Evolutionary conservation across 2,329 filamentous ascomycete species (phyloP).

Genomic region (Teratosphaeria gauchensis): DNA sequence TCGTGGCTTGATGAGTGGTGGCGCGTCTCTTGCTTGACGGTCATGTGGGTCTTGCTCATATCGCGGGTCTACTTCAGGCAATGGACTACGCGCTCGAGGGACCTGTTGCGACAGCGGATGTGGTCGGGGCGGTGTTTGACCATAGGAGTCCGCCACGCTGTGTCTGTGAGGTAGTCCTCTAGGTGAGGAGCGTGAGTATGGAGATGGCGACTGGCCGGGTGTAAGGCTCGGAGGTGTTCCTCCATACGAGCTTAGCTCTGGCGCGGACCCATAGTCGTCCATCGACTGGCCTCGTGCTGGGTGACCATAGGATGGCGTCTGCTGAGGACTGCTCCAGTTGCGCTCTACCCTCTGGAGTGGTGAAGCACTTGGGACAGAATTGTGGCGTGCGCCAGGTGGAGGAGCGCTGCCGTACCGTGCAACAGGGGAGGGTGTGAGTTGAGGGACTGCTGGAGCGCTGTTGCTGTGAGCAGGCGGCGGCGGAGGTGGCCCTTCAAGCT

Average conservation of each 20-base stretch:
- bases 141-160: constrained; percentile 24
- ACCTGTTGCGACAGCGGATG: constrained; percentile 29
- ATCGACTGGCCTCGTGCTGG: constrained; percentile 19
- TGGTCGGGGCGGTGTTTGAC: constrained; percentile 21
- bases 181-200: constrained; percentile 12
- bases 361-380: constrained; percentile 19
- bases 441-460: constrained; percentile 24
- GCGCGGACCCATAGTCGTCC: constrained; percentile 21
- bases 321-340: constrained; percentile 15
- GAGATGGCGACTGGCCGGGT: constrained; percentile 17
- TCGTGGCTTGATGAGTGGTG: constrained; percentile 22
- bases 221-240: constrained; percentile 15
- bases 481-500: constrained; percentile 22
- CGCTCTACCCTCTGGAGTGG: constrained; percentile 23
- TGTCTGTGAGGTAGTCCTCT: constrained; percentile 19
- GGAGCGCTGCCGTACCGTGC: constrained; percentile 14
- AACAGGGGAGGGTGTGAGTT: constrained; percentile 12
- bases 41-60: constrained; percentile 3
- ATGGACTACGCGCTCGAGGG: constrained; percentile 22
- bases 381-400: constrained; percentile 12
- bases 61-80: constrained; percentile 9
- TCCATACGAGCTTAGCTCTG: constrained; percentile 20
- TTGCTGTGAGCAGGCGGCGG: constrained; percentile 29
- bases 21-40: constrained; percentile 8
- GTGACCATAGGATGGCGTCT: constrained; percentile 12